Evolutionary conservation across 1,139 yeast species (phyloP), one percentile per base, ranked within the genome.

Genomic region (Blastobotrys elegans): DNA sequence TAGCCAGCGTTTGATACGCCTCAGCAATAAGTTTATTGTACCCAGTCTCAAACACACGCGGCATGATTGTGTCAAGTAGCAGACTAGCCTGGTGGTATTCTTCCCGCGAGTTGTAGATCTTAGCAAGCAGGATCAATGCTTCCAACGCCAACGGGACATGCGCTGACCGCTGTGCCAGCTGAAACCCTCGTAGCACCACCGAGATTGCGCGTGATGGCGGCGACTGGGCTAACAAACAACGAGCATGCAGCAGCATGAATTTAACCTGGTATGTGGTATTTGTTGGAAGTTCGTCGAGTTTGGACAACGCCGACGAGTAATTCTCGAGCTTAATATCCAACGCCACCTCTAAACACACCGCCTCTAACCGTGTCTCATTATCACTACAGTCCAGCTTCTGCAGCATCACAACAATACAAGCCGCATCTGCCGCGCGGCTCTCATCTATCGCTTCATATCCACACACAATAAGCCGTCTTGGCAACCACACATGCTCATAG

Each of bases 11-110:
- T 29, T 54, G 56, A 38, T 50, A 57, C 2, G 60, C 58, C 32
- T 56, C 56, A 8, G 55, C 64, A 4, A 56, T 44, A 26, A 62
- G 48, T 20, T 37, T 47, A 1, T 49, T 48, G 31, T 43, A 45
- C 10, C 52, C 56, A 2, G 58, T 51, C 46, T 62, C 65, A 16
- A 54, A 43, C n/a, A 61, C 46, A 41, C 51, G 49, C 3, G 66
- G 65, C 59, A 62, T 56, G 7, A 54, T 31, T 2, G 49, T 47
- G 39, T 62, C 64, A 3, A 63, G 36, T 11, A 62, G 39, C 1
- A 53, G 43, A n/a, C 58, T 35, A 2, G 66, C 55, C 29, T 60
- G 63, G 1, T 48, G 43, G 26, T 52, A 52, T 31, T 56, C 50
- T 10, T 47, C 52, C 16, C 53, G 52, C 20, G 50, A 43, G 27